These are phyloP conservation scores for Globisporangium perplexum DNA, from an alignment of 352 stramenopile genomes.

Conservation along the genomic window DNA sequence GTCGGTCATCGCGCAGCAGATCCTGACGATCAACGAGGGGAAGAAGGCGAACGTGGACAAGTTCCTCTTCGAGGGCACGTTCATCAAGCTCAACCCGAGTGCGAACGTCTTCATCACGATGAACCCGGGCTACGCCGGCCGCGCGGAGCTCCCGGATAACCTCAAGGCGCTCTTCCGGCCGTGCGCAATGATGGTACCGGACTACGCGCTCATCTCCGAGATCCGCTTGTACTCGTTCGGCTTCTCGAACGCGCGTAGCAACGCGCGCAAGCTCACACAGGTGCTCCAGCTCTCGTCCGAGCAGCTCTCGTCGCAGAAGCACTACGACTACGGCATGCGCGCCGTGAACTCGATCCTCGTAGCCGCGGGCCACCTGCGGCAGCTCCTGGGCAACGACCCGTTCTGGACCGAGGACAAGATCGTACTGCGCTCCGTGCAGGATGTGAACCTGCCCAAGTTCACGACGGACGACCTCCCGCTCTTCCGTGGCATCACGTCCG, in stretches of 20 bases:
- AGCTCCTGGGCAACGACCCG: slow-evolving; percentile 85
- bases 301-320: slow-evolving; percentile 91
- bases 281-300: slow-evolving; percentile 92
- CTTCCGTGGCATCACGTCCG: slow-evolving; percentile 91
- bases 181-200: slow-evolving; percentile 95
- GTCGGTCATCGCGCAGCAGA: slow-evolving; percentile 93
- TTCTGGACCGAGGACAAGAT: slow-evolving; percentile 91
- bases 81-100: slow-evolving; percentile 90
- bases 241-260: slow-evolving; percentile 85
- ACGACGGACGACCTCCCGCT: slow-evolving; percentile 90
- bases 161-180: slow-evolving; percentile 92
- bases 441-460: slow-evolving; percentile 95
- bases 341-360: slow-evolving; percentile 94
- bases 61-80: slow-evolving; percentile 93
- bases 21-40: slow-evolving; percentile 90
- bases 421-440: slow-evolving; percentile 89
- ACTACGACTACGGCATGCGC: slow-evolving; percentile 96
- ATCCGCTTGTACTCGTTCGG: slow-evolving; percentile 93
- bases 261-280: slow-evolving; percentile 91
- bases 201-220: slow-evolving; percentile 93
- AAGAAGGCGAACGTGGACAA: slow-evolving; percentile 88
- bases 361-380: slow-evolving; percentile 86
- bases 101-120: slow-evolving; percentile 95
- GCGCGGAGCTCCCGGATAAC: slow-evolving; percentile 93
- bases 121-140: slow-evolving; percentile 95